Base-by-base conservation (phyloP, 129 eudicot species). In the Arctium minus region DNA sequence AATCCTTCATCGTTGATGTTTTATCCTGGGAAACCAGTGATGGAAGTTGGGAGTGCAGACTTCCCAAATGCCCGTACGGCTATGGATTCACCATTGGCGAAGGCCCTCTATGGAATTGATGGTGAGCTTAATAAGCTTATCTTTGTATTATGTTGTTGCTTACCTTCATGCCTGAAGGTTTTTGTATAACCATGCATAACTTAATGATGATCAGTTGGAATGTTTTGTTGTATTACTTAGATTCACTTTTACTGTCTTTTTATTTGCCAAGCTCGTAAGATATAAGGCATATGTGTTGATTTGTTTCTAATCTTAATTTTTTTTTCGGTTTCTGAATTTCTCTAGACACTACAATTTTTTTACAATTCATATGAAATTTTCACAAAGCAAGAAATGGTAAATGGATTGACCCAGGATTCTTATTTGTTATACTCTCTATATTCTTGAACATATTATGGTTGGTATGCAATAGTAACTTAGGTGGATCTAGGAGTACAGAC, bases 31-130 rank as follows among this genome's bases (percentile, higher is more conserved):
- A 95, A 92, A 79, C 89, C 94, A 3, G 97, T 95, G 39, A 95
- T 95, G 98, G 98, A 95, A 82, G 86, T 89, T 44, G 98, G 98
- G 70, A 95, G 98, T 56, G 86, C 94, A 13, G 98, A 95, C 84
- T 95, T 95, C 85, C 98, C 98, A 31, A 95, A 95, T 88, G 94
- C 97, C 71, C 98, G 97, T 73, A 78, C 93, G 0, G 98, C 98
- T 79, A 89, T 95, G 98, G 92, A 88, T 85, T 91, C 98, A 22
- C 94, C 98, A 37, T 76, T 95, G 64, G 98, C 98, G 9, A 92
- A 89, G 77, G 83, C 93, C 73, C 89, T 95, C 27, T 95, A 80
- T 70, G 98, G 97, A 72, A 91, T 95, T 42, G 98, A 95, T 56
- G 98, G 98, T 94, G 68, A 80, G 90, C 80, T 65, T 83, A 8